A percentile compares a stretch with the other conserved stretches of the same genome.
These are phyloP conservation scores for Persicaria tinctoria DNA, from an alignment of 148 eudicot species.

Conservation along the genomic window DNA sequence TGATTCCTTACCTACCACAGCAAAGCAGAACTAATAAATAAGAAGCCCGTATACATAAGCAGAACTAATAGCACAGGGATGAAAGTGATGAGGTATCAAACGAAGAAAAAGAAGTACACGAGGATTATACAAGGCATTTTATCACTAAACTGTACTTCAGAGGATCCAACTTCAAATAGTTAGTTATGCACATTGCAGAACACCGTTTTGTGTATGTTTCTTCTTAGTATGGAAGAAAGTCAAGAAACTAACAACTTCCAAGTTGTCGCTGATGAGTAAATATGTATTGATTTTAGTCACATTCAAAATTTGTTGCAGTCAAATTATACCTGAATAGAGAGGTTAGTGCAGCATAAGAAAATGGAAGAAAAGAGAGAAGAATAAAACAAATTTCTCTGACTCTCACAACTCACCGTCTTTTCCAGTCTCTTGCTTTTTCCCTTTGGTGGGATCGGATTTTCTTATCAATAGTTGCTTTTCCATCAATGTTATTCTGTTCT, in stretches of 20 bases:
- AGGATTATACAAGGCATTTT: neutral
- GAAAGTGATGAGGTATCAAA: too few relatives aligned
- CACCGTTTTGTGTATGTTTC: too few relatives aligned
- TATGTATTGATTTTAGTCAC: neutral
- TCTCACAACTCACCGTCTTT: slow-evolving; percentile 18
- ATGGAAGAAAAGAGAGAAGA: neutral
- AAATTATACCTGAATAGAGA: neutral
- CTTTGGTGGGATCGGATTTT: slow-evolving; percentile 65
- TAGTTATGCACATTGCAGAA: too few relatives aligned
- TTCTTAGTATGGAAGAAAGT: too few relatives aligned
- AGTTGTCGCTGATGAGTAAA: neutral
- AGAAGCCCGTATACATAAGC: neutral
- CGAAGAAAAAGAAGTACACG: too few relatives aligned
- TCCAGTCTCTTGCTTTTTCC: slow-evolving; percentile 36
- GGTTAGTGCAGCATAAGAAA: neutral
- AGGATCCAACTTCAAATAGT: too few relatives aligned
- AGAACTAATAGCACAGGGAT: too few relatives aligned
- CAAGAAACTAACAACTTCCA: neutral
- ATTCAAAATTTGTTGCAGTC: neutral
- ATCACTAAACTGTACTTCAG: neutral
- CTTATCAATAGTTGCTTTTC: slow-evolving; percentile 67
- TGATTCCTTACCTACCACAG: neutral
- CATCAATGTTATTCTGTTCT: slow-evolving; percentile 55
- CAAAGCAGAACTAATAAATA: neutral
- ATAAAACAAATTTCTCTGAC: slow-evolving; percentile 28